These are phyloP conservation scores for Rhodotorula sp. DNA, from an alignment of 1,284 basidiomycete genomes.

Conservation along the genomic window DNA sequence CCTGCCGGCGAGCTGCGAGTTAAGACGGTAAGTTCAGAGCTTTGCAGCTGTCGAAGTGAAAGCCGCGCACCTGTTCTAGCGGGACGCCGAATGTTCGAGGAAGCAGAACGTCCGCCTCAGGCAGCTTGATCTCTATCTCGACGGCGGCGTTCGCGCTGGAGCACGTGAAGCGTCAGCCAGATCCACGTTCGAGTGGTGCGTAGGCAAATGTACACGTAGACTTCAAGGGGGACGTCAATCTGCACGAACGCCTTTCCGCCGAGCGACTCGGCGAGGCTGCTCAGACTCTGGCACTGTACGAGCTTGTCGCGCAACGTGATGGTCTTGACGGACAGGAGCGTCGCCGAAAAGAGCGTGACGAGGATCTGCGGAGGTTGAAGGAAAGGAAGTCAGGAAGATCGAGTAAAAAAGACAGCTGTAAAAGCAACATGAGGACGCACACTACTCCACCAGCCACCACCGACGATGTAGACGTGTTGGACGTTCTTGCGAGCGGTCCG, in stretches of 20 bases:
- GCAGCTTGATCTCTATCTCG: slow-evolving; percentile 13
- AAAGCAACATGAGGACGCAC: slow-evolving; percentile 9
- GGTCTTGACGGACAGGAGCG: slow-evolving; percentile 21
- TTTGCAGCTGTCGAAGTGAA: rapidly evolving
- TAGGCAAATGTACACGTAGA: slow-evolving; percentile 19
- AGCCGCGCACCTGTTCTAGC: slow-evolving; percentile 10
- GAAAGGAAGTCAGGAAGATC: too few species aligned
- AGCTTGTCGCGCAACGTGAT: slow-evolving; percentile 16
- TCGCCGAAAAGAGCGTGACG: slow-evolving; percentile 26
- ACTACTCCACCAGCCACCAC: slow-evolving; percentile 32
- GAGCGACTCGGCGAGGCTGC: neutral
- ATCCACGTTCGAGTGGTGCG: too few species aligned
- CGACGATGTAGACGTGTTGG: slow-evolving; percentile 22
- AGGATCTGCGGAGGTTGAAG: slow-evolving; percentile 11
- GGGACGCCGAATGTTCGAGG: slow-evolving; percentile 7
- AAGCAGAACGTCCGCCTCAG: neutral
- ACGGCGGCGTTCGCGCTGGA: slow-evolving; percentile 18
- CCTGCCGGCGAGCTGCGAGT: slow-evolving; percentile 10
- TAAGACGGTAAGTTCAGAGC: too few species aligned
- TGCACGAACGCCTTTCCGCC: slow-evolving; percentile 24
- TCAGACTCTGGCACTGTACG: slow-evolving; percentile 7
- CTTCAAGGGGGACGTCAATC: slow-evolving; percentile 35
- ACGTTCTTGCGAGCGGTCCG: slow-evolving; percentile 26
- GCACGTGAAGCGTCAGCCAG: too few species aligned
- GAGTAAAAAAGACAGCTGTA: neutral